Conservation (phyloP, 768 basidiomycete species). For the Podaxis carcinomalis region DNA sequence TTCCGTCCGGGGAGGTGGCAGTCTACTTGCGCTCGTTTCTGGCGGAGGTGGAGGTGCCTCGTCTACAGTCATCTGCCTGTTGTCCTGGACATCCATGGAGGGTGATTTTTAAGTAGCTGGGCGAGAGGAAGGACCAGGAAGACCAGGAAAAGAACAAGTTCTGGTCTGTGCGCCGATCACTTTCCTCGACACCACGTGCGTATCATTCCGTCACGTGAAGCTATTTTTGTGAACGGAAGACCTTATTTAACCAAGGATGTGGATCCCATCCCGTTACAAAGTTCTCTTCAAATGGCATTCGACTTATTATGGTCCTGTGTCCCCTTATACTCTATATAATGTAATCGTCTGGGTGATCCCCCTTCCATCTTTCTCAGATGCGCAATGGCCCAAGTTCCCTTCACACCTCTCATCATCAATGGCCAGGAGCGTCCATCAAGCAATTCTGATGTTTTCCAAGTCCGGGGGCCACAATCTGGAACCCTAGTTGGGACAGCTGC, state of each 20-base stretch:
- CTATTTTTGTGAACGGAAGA: neutral
- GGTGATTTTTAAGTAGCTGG: constrained; percentile 11
- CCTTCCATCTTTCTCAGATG: neutral
- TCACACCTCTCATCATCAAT: constrained; percentile 37
- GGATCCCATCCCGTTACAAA: neutral
- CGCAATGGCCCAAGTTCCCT: constrained; percentile 9
- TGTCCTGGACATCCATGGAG: constrained; percentile 13
- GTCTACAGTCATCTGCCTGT: neutral
- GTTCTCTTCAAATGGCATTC: neutral
- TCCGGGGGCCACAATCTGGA: constrained; percentile 38
- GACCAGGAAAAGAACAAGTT: constrained; percentile 18
- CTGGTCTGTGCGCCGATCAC: constrained; percentile 31
- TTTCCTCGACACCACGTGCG: constrained; percentile 7
- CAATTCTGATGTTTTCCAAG: constrained; percentile 36
- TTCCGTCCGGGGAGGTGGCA: neutral
- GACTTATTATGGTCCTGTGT: neutral
- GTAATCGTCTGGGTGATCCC: neutral
- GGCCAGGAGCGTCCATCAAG: constrained; percentile 33
- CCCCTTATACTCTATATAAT: neutral
- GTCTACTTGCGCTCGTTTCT: constrained; percentile 5
- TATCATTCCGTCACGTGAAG: neutral
- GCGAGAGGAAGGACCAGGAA: constrained; percentile 11
- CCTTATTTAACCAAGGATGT: neutral
- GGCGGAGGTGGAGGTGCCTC: neutral
- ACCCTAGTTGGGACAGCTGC: constrained; percentile 40